Conservation (phyloP, 345 rosid genomes). For the Pugionium dolabratum region DNA sequence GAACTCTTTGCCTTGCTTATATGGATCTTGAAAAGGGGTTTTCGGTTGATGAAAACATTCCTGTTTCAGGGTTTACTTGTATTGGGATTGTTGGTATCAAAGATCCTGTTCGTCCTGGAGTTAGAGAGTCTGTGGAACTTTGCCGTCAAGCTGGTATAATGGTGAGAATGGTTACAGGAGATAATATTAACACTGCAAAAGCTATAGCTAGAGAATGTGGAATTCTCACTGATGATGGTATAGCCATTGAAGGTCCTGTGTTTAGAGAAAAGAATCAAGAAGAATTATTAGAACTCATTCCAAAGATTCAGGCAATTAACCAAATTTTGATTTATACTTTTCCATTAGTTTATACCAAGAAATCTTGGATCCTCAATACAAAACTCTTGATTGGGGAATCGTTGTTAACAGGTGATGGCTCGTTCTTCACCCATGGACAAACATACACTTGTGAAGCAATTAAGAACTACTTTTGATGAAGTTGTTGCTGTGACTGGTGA, state of each 20-base stretch:
- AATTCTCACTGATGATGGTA: constrained; percentile 78
- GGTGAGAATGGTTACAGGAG: constrained; percentile 94
- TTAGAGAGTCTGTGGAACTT: constrained; percentile 77
- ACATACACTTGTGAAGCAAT: constrained; percentile 77
- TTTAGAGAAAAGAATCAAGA: constrained; percentile 76
- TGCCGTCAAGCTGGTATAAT: constrained; percentile 85
- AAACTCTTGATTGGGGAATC: too few relatives aligned
- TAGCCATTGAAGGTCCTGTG: constrained; percentile 88
- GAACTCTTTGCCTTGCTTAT: constrained; percentile 81
- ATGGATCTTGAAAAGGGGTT: constrained; percentile 57
- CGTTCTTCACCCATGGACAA: constrained; percentile 93
- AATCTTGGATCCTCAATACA: too few relatives aligned
- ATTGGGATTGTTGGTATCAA: constrained; percentile 86
- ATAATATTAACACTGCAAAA: constrained; percentile 85
- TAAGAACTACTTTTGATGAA: constrained; percentile 75
- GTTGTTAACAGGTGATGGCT: constrained; percentile 70
- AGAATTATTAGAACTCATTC: constrained; percentile 67
- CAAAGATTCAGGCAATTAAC: constrained; percentile 73
- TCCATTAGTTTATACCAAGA: too few relatives aligned
- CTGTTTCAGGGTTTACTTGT: constrained; percentile 65
- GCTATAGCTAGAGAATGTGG: constrained; percentile 96
- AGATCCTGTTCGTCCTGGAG: constrained; percentile 95
- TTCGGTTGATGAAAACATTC: constrained; percentile 53
- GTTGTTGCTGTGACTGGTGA: constrained; percentile 95
- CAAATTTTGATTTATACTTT: not conserved